Evolutionary conservation across 495 filamentous ascomycete genomes (phyloP), one percentile per base, ranked within the genome.

Genomic region (Podospora anserina): DNA sequence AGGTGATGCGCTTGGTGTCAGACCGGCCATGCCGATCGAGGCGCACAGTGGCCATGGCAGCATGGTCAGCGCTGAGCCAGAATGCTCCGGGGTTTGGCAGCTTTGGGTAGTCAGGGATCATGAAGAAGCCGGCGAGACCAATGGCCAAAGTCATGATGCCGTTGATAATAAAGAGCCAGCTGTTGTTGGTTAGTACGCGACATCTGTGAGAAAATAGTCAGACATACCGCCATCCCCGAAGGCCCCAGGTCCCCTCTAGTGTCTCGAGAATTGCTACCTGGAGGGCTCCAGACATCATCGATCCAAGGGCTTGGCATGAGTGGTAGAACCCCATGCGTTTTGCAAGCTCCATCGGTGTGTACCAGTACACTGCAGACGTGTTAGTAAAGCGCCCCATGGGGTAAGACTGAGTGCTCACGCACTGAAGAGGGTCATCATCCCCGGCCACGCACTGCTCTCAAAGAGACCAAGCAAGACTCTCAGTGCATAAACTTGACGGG

Each of bases 151-250:
- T 83, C 65, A 86, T 85, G 54, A 82, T 53, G 6, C 79, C 81
- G 64, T 85, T 81, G 59, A 80, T 78, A 59, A 81, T 64, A 20
- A 88, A 88, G 2, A 89, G 78, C 87, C 87, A 88, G 27, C 72
- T 72, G 16, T 26, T 18, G 44, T 32, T 55, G 9, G 30, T 63
- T 5, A 26, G 2, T 27, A 27, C 11, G 2, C 20, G n/a, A 7
- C 53, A 20, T n/a, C 3, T 30, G 34, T 20, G n/a, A 62, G 60
- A 32, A 66, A n/a, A 61, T n/a, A 30, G 20, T 34, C 53, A 6
- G 1, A 66, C 68, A 56, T 34, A 73, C 68, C 85, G 76, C 86
- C 86, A 89, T 0, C 86, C 87, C 0, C 79, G 72, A 0, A 87
- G 64, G 0, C 86, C 86, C 9, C 70, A 66, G 6, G 70, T 75